phyloP scores from a whole-genome alignment of 345 rosid species.

The Eucalyptus sp. region DNA sequence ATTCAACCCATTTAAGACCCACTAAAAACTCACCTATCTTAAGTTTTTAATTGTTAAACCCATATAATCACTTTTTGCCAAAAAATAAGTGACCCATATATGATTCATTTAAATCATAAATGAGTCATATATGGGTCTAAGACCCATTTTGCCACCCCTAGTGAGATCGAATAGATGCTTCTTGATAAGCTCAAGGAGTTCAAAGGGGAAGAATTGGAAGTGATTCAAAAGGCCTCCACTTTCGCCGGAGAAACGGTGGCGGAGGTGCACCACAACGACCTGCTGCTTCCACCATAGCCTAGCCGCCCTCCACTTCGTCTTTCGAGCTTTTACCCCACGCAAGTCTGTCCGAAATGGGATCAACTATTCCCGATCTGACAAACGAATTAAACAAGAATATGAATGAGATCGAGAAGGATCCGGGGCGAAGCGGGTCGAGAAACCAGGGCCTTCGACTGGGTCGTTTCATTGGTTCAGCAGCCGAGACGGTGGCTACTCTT shows the following conservation, averaged over 20 bases:
- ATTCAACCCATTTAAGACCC: too few relatives aligned
- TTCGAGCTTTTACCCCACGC: conserved; percentile 13
- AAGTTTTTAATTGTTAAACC: too few relatives aligned
- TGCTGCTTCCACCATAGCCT: conserved; percentile 77
- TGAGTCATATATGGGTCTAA: too few relatives aligned
- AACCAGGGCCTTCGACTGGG: conserved; percentile 20
- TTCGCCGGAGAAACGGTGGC: conserved; percentile 71
- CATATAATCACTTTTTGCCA: too few relatives aligned
- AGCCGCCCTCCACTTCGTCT: conserved; percentile 33
- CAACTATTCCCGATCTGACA: conserved; percentile 4
- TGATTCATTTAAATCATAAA: too few relatives aligned
- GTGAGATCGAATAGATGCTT: conserved; percentile 56
- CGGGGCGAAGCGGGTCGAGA: neutral
- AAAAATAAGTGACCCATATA: too few relatives aligned
- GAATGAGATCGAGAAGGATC: conserved; percentile 1
- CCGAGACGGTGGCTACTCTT: conserved; percentile 40
- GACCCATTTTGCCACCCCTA: too few relatives aligned
- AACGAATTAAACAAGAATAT: conserved; percentile 10
- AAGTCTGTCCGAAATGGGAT: conserved; percentile 36
- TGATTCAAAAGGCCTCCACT: conserved; percentile 50
- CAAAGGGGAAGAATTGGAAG: conserved; percentile 56
- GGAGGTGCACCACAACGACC: conserved; percentile 43
- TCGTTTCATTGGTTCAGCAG: conserved; percentile 35
- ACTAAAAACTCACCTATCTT: too few relatives aligned
- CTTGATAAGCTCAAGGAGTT: conserved; percentile 74